phyloP scores from a whole-genome alignment of 1,284 basidiomycete genomes.

The Caloboletus firmus region DNA sequence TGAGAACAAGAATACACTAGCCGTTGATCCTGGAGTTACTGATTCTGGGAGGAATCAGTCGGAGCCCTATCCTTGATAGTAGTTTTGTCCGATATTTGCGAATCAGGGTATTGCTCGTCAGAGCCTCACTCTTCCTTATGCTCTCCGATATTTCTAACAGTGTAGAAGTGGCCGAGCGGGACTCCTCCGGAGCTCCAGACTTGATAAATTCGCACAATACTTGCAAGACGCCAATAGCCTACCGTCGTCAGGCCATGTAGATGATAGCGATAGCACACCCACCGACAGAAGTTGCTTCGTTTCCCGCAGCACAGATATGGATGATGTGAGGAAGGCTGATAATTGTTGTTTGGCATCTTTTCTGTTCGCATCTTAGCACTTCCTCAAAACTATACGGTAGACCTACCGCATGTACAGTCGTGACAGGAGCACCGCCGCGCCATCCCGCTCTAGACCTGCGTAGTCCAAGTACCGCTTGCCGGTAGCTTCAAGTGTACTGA shows the following conservation, averaged over 20 bases:
- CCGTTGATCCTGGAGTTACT: constrained; percentile 40
- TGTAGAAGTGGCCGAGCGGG: constrained; percentile 43
- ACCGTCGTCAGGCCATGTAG: constrained; percentile 5
- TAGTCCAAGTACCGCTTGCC: constrained; percentile 62
- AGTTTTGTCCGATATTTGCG: constrained; percentile 70
- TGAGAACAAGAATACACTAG: constrained; percentile 11
- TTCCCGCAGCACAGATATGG: constrained; percentile 37
- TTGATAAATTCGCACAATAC: constrained; percentile 75
- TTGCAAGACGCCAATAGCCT: constrained; percentile 74
- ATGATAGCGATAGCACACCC: constrained; percentile 19
- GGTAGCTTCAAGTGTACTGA: constrained; percentile 55
- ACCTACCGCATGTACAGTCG: constrained; percentile 74
- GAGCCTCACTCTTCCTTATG: constrained; percentile 41
- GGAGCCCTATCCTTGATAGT: constrained; percentile 59
- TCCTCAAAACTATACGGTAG: neutral
- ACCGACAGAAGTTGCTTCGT: constrained; percentile 55
- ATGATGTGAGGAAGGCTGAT: constrained; percentile 52
- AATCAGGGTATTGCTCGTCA: constrained; percentile 60
- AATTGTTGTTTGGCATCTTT: constrained; percentile 60
- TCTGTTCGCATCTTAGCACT: constrained; percentile 40
- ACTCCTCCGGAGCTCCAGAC: constrained; percentile 57
- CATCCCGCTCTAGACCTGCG: constrained; percentile 81
- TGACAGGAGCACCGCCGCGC: constrained; percentile 71
- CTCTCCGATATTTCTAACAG: constrained; percentile 47
- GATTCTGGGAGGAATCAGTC: constrained; percentile 54